Evolutionary conservation across 768 basidiomycete species (phyloP), one percentile per base, ranked within the genome.

Genomic region (Boletus edulis): DNA sequence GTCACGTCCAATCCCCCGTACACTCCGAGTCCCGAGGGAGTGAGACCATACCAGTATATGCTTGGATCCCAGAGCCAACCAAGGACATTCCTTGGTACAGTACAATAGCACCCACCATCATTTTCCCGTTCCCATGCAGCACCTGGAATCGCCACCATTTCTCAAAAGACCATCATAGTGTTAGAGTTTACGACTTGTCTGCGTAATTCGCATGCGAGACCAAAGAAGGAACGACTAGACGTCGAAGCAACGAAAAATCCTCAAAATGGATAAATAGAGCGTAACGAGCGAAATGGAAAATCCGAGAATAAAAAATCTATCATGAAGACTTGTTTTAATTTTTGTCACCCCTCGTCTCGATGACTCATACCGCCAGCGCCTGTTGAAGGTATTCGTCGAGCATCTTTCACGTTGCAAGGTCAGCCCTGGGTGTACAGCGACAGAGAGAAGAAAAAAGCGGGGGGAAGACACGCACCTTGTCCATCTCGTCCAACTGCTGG

Each of bases 401-500:
- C 34, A 49, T 68, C 69, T 70, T 35, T 11, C 29, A 29, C 4
- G 12, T 7, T 4, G 14, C 47, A 31, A 6, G 6, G 46, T 61
- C 55, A 58, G 48, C n/a, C 3, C 34, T 5, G n/a, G 4, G 15
- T 12, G 3, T 12, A 17, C 5, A 27, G 8, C 29, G 7, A 4
- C 11, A 17, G 13, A 18, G 17, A 40, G 10, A 42, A 8, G 6
- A 17, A 46, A 46, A 32, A 32, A 4, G 12, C 6, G 22, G 15
- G 27, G 5, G 29, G 9, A 29, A 3, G 13, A 18, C 9, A 63
- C 70, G 15, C 58, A 87, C 91, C 81, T 85, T 82, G 69, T 93
- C 91, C 77, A 89, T 83, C 51, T 90, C 89, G 46, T 91, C 87
- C 59, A 93, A 64, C 58, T 86, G 81, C 62, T 83, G 86, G 69